A percentile compares a stretch with the other conserved stretches of the same genome.
phyloP scores from a whole-genome alignment of 2,329 filamentous ascomycete species.

The Elsinoe arachidis region DNA sequence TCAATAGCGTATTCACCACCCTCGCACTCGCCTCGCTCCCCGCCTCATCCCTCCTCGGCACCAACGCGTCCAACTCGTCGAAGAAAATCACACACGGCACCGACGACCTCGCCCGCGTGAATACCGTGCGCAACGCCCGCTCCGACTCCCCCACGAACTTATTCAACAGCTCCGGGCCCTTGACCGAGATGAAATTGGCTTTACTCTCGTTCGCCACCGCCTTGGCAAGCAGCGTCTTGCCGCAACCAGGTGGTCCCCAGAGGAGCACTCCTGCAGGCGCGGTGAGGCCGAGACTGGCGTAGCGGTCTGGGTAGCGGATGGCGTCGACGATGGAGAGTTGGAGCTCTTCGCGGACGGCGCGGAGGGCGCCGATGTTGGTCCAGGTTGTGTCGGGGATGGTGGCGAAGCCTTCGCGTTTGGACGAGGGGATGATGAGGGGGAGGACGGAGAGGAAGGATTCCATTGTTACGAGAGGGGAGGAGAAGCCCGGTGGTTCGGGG shows the following conservation, averaged over 20 bases:
- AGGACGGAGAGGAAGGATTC: slow-evolving; percentile 66
- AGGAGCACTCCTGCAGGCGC: slow-evolving; percentile 81
- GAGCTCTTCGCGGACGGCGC: slow-evolving; percentile 70
- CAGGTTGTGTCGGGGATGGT: slow-evolving; percentile 91
- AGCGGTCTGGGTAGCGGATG: slow-evolving; percentile 73
- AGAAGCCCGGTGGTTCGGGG: slow-evolving; percentile 44
- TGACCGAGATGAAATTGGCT: slow-evolving; percentile 97
- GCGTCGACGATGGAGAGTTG: slow-evolving; percentile 80
- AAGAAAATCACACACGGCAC: slow-evolving; percentile 96
- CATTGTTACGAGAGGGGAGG: slow-evolving; percentile 52
- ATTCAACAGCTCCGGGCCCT: slow-evolving; percentile 90
- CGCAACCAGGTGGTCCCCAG: slow-evolving; percentile 94
- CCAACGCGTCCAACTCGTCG: slow-evolving; percentile 90
- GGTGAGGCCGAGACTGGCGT: slow-evolving; percentile 66
- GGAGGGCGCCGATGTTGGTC: slow-evolving; percentile 80
- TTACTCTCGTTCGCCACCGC: slow-evolving; percentile 91
- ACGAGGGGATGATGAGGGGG: slow-evolving; percentile 66
- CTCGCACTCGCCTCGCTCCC: slow-evolving; percentile 76
- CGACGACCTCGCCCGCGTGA: slow-evolving; percentile 75
- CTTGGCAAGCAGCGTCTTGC: slow-evolving; percentile 92
- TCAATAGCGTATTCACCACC: slow-evolving; percentile 90
- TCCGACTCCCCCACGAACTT: slow-evolving; percentile 98
- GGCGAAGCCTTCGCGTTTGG: slow-evolving; percentile 87
- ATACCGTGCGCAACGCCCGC: slow-evolving; percentile 83
- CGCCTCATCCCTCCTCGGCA: slow-evolving; percentile 68